Base-by-base conservation (phyloP, 148 eudicot species). In the Rhododendron vialii region DNA sequence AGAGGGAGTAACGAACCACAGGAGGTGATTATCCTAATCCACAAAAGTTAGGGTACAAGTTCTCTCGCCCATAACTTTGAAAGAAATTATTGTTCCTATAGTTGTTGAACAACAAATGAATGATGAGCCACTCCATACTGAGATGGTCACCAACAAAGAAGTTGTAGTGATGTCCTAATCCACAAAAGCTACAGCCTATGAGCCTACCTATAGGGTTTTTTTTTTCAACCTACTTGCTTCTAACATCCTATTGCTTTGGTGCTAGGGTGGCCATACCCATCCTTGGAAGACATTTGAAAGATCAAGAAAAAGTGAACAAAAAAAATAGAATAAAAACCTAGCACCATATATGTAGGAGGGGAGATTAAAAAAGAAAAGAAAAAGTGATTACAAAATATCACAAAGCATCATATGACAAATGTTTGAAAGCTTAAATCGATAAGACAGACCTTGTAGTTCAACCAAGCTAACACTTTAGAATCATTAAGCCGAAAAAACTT, bases 401-500 rank as follows among this genome's bases (percentile, higher is more conserved):
- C 26, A 71, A 18, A 80, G 20, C 50, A 55, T 51, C 59, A 82
- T 26, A 36, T 18, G 1, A 18, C 45, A 20, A 76, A 47, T 20
- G 53, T 3, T 3, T 53, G 12, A 87, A 33, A 80, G 73, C 81
- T 1, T 53, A 12, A 87, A 76, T 48, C 69, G 41, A 78, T 84
- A 61, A 36, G 86, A 38, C 94, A 59, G 20, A 96, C 99, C 98
- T 97, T 97, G 81, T 81, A 87, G 88, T 87, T 90, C 90, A 98
- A 82, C 98, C 99, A 98, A 86, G 90, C 89, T 79, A 95, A 86
- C 83, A 98, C 98, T 92, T 95, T 98, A 55, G 94, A 84, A 87
- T 98, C 98, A 88, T 95, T 93, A 80, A 98, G 98, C 92, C 99
- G 90, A 84, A 93, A 94, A 91, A 95, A 95, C 92, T 92, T 95